Conservation (phyloP, 345 rosid species). For the Conringia planisiliqua region DNA sequence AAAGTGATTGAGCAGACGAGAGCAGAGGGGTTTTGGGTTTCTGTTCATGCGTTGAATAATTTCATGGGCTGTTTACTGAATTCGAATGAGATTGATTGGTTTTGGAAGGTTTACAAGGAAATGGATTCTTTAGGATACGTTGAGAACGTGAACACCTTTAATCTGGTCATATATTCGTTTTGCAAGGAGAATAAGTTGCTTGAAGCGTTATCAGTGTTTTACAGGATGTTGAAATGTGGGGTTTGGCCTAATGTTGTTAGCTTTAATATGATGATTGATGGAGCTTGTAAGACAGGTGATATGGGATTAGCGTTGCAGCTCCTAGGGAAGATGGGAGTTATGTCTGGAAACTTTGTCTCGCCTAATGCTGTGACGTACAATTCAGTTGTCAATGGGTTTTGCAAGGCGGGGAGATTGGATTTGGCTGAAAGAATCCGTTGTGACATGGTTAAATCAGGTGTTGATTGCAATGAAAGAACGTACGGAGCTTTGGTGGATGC, state of each 20-base stretch:
- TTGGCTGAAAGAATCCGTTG: constrained; percentile 40
- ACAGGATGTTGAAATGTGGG: constrained; percentile 58
- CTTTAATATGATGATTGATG: constrained; percentile 67
- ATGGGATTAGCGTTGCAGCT: constrained; percentile 44
- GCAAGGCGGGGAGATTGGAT: constrained; percentile 54
- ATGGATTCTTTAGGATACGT: constrained; percentile 48
- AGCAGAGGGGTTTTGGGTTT: constrained; percentile 37
- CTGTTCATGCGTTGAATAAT: constrained; percentile 67
- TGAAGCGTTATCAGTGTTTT: constrained; percentile 52
- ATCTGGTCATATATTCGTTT: constrained; percentile 58
- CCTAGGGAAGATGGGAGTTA: constrained; percentile 43
- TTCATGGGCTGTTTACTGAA: constrained; percentile 58
- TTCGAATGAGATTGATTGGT: constrained; percentile 46
- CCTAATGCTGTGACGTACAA: constrained; percentile 59
- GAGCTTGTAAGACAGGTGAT: constrained; percentile 46
- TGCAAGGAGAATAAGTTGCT: constrained; percentile 45
- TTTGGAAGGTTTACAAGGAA: constrained; percentile 54
- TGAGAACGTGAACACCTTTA: constrained; percentile 59
- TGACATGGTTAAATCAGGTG: constrained; percentile 51
- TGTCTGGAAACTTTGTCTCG: constrained; percentile 40
- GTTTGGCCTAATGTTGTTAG: constrained; percentile 67
- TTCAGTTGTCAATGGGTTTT: constrained; percentile 55
- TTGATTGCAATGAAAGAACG: constrained; percentile 52
- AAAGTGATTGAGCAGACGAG: constrained; percentile 47
- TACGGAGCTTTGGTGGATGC: constrained; percentile 68